These are phyloP conservation scores for Heritiera littoralis DNA, from an alignment of 345 rosid species.

Conservation along the genomic window DNA sequence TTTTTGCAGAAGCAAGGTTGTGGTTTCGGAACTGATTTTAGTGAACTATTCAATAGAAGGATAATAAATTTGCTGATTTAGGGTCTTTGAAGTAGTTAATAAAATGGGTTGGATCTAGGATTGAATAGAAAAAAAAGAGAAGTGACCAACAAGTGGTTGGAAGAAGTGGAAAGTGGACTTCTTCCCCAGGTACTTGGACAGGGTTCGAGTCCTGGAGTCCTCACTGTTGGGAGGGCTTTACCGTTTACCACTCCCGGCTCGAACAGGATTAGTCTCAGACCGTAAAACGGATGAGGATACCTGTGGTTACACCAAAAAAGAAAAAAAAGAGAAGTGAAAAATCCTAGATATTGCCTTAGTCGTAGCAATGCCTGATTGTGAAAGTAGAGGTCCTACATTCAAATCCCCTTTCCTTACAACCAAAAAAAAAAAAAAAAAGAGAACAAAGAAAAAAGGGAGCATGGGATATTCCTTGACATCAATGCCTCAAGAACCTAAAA, in stretches of 20 bases:
- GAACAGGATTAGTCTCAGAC: too few relatives aligned
- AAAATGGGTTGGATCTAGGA: not conserved
- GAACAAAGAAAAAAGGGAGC: not conserved
- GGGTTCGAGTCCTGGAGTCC: too few relatives aligned
- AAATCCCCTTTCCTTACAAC: not conserved
- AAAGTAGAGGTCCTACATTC: not conserved
- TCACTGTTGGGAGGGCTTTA: too few relatives aligned
- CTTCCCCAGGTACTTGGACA: too few relatives aligned
- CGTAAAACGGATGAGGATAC: too few relatives aligned
- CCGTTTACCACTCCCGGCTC: too few relatives aligned
- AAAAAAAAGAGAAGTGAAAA: slow-evolving; percentile 7
- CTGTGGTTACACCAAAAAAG: too few relatives aligned
- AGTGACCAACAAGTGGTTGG: too few relatives aligned
- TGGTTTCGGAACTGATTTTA: not conserved
- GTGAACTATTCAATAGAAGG: not conserved
- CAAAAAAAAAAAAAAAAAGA: not conserved
- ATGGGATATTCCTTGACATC: not conserved
- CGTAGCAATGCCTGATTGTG: not conserved
- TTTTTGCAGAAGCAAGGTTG: not conserved
- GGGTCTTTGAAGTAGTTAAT: not conserved
- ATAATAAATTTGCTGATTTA: not conserved
- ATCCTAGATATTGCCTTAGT: not conserved
- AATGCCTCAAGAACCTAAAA: not conserved
- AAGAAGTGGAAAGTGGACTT: too few relatives aligned
- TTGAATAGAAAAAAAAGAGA: slow-evolving; percentile 6